Evolutionary conservation across 169 alveolate genomes (phyloP).

Genomic region (Ichthyophthirius multifiliis): DNA sequence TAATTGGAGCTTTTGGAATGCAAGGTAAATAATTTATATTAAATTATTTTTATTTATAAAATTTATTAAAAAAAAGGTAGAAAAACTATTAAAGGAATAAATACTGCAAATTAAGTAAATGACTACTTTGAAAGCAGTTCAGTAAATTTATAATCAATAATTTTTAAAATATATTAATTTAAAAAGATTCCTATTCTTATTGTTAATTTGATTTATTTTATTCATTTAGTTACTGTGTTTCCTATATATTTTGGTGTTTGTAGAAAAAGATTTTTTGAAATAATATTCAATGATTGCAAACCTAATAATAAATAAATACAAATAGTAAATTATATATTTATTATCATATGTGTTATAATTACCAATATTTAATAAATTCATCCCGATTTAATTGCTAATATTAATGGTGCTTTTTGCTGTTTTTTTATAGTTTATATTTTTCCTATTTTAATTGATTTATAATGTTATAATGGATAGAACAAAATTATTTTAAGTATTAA

Average conservation of each 20-base stretch:
- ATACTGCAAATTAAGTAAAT: no score
- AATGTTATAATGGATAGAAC: slow-evolving; percentile 3
- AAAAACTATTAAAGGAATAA: no score
- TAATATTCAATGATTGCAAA: not conserved
- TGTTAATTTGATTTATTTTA: not conserved
- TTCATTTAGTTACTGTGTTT: not conserved
- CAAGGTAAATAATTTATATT: not conserved
- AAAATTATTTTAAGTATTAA: no score
- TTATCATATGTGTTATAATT: not conserved
- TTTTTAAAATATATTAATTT: no score
- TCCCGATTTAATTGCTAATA: not conserved
- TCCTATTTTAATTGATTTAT: not conserved
- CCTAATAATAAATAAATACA: not conserved
- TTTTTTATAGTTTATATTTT: not conserved
- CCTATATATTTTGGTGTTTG: not conserved
- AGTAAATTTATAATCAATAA: no score
- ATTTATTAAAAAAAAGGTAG: no score
- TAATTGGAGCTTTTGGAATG: slow-evolving; percentile 1
- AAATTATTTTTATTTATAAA: no score
- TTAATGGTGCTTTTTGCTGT: slow-evolving; percentile 13
- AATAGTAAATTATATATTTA: not conserved
- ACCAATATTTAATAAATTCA: not conserved
- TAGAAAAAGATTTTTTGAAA: not conserved
- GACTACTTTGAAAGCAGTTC: no score
- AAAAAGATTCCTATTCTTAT: no score